phyloP scores from a whole-genome alignment of 2,329 filamentous ascomycete genomes.

The Dryadomyces sulphureus region DNA sequence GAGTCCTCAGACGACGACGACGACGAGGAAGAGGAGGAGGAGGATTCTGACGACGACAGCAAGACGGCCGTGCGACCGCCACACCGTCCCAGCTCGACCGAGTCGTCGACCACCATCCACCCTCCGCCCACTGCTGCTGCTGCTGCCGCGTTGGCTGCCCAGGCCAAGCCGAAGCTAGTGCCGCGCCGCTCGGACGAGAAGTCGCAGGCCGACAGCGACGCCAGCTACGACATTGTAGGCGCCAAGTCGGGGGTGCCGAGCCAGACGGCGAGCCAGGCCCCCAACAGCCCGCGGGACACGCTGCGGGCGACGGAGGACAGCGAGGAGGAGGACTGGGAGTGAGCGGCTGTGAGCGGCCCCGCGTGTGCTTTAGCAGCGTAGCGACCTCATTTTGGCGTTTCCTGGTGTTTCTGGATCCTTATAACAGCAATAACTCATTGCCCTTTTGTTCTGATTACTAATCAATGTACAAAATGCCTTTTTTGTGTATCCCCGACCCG shows the following conservation, averaged over 20 bases:
- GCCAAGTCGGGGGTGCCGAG: conserved; percentile 62
- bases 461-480: neutral
- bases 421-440: too few species aligned
- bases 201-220: conserved; percentile 83
- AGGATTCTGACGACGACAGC: conserved; percentile 46
- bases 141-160: conserved; percentile 15
- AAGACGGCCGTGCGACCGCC: conserved; percentile 4
- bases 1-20: conserved; percentile 22
- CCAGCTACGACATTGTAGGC: conserved; percentile 87
- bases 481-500: neutral
- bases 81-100: conserved; percentile 31
- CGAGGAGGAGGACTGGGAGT: conserved; percentile 69
- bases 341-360: neutral
- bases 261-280: conserved; percentile 66
- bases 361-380: too few species aligned
- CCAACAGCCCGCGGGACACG: conserved; percentile 46
- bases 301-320: conserved; percentile 41
- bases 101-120: conserved; percentile 47
- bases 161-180: conserved; percentile 44
- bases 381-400: neutral
- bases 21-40: conserved; percentile 22
- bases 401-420: neutral
- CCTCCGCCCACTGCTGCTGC: too few species aligned
- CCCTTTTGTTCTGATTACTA: neutral
- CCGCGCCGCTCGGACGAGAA: conserved; percentile 71